Evolutionary conservation across 345 rosid species (phyloP), one percentile per base, ranked within the genome.

Genomic region (Populus deltoides): DNA sequence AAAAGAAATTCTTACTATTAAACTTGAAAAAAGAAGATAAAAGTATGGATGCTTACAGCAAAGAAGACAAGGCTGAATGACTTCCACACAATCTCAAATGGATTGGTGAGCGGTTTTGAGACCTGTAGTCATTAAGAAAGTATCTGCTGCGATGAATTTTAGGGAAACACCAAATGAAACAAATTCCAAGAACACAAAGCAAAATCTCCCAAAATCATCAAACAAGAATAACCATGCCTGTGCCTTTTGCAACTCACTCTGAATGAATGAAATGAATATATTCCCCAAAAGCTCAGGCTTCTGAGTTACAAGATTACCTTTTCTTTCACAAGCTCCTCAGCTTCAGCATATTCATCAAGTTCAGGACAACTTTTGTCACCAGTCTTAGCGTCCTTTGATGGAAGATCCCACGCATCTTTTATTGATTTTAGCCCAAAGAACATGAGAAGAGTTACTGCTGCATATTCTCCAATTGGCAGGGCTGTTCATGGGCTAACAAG

Each of bases 401-500:
- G 98, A 85, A 93, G 88, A 77, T 90, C 90, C 98, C 99, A 96
- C 55, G 99, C 97, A 82, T 93, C 98, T 87, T 96, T 96, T 81
- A 96, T 89, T 66, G 99, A 89, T 88, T 96, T 96, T 73, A 96
- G 87, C 75, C 99, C 98, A 85, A 96, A 96, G 86, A 96, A 96
- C 86, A 91, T 75, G 31, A 96, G 88, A 79, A 96, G 94, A 66
- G 97, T 85, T 76, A 93, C 88, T 8, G 97, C 99, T 79, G 97
- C 97, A 84, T 96, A 96, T 87, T 93, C 97, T 88, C 99, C 99
- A 65, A 96, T 87, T 16, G 98, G 99, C 82, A 93, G 78, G 70
- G 99, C 99, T 96, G 90, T 81, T 83, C 25, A 72, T 71, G 71
- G 22, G 27, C 79, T 81, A 72, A 77, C 76, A 31, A 53, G 13